Conservation (phyloP, 129 eudicot species). For the Flaveria ramosissima region DNA sequence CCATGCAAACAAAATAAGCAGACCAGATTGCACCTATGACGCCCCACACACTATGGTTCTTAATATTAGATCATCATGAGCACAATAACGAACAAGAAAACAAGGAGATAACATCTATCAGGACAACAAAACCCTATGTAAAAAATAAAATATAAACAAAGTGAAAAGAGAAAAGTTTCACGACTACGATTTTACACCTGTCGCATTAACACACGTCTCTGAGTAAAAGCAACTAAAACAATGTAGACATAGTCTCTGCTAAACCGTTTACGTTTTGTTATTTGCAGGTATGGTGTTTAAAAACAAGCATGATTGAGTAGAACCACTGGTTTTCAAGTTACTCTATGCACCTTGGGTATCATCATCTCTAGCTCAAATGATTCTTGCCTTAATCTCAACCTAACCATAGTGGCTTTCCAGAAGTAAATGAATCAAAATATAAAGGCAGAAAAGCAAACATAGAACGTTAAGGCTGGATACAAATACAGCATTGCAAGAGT, state of each 20-base stretch:
- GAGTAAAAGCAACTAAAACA: not conserved
- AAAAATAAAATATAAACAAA: too few species aligned
- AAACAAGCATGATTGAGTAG: not conserved
- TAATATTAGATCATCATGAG: not conserved
- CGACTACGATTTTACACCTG: not conserved
- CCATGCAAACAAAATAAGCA: not conserved
- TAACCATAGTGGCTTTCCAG: not conserved
- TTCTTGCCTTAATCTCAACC: not conserved
- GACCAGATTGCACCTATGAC: not conserved
- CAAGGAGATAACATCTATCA: not conserved
- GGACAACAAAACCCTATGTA: not conserved
- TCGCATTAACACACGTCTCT: not conserved
- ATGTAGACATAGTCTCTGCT: not conserved
- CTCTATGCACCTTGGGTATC: not conserved
- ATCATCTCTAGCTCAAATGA: not conserved
- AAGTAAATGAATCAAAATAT: not conserved
- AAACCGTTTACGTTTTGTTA: not conserved
- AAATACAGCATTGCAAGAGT: not conserved
- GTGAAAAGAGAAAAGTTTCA: too few species aligned
- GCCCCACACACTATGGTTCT: not conserved
- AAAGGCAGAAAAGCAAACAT: not conserved
- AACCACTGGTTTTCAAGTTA: not conserved
- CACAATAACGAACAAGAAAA: not conserved
- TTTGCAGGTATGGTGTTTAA: not conserved
- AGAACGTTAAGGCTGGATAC: not conserved